Conservation (phyloP, 805 yeast genomes). For the Candida incommunis region DNA sequence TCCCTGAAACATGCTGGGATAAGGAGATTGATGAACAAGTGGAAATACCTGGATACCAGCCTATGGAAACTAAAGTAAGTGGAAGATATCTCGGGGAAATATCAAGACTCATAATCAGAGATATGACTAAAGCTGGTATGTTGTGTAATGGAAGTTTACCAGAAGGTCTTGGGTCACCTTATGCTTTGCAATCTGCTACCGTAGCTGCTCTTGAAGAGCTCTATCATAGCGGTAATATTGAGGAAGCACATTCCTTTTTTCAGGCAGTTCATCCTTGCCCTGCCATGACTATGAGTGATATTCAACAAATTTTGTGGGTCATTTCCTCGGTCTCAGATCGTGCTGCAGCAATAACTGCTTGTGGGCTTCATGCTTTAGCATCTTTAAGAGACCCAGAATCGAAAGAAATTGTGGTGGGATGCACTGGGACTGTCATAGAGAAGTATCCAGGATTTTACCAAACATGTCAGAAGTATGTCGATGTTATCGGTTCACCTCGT, state of each 20-base stretch:
- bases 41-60: conserved; percentile 67
- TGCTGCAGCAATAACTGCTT: conserved; percentile 21
- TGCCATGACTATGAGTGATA: conserved; percentile 10
- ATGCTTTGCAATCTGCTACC: conserved; percentile 13
- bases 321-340: conserved; percentile 18
- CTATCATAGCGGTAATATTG: conserved; percentile 7
- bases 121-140: conserved; percentile 39
- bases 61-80: conserved; percentile 75
- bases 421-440: conserved; percentile 20
- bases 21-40: conserved; percentile 41
- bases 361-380: conserved; percentile 16
- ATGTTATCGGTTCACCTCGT: conserved; percentile 7
- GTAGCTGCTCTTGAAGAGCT: conserved; percentile 16
- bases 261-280: conserved; percentile 8
- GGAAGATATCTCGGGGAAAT: conserved; percentile 88
- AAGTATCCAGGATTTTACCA: conserved; percentile 17
- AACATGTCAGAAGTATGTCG: conserved; percentile 17
- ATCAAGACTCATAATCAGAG: conserved; percentile 56
- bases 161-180: conserved; percentile 12
- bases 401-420: conserved; percentile 15
- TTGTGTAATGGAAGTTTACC: conserved; percentile 11
- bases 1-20: conserved; percentile 72
- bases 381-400: conserved; percentile 7
- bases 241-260: conserved; percentile 12
- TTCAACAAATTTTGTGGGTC: conserved; percentile 13